Percentiles rank a stretch among this genome's conserved stretches.
Evolutionary conservation across 202 grass and related monocot genomes (phyloP).

Genomic region (Musa balbisiana): DNA sequence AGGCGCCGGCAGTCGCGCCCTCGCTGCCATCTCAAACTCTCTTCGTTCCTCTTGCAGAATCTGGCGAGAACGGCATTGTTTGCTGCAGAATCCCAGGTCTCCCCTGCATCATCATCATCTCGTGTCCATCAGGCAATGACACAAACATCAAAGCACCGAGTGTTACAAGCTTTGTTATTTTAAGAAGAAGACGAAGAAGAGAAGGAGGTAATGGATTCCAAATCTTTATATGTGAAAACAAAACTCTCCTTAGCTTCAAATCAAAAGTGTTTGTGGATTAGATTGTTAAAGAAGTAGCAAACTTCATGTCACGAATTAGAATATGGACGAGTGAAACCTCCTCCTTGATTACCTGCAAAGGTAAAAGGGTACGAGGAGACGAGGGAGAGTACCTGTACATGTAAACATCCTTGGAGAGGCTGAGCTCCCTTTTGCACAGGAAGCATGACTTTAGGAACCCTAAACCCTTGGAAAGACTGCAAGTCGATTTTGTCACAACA

Average conservation of each 20-base stretch:
- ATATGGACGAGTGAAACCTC: too few species aligned
- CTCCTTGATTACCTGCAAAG: too few species aligned
- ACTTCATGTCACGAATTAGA: too few species aligned
- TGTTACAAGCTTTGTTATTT: too few species aligned
- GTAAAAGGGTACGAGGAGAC: neutral
- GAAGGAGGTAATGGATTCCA: too few species aligned
- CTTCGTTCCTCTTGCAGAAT: neutral
- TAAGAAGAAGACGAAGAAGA: too few species aligned
- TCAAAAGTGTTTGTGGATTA: too few species aligned
- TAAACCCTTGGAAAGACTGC: neutral
- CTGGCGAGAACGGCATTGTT: neutral
- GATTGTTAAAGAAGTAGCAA: too few species aligned
- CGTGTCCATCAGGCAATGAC: neutral
- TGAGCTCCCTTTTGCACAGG: constrained; percentile 4
- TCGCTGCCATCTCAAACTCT: neutral
- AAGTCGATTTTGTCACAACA: neutral
- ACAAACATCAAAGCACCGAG: too few species aligned
- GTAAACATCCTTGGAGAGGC: neutral
- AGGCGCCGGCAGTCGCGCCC: neutral
- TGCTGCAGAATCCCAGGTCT: constrained; percentile 11
- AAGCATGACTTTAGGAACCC: neutral
- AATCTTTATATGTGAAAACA: too few species aligned
- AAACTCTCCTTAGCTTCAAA: too few species aligned
- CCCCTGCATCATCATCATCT: neutral
- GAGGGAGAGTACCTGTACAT: neutral